A percentile compares a stretch with the other conserved stretches of the same genome.
phyloP scores from a whole-genome alignment of 805 yeast genomes.

The Peterozyma toletana region DNA sequence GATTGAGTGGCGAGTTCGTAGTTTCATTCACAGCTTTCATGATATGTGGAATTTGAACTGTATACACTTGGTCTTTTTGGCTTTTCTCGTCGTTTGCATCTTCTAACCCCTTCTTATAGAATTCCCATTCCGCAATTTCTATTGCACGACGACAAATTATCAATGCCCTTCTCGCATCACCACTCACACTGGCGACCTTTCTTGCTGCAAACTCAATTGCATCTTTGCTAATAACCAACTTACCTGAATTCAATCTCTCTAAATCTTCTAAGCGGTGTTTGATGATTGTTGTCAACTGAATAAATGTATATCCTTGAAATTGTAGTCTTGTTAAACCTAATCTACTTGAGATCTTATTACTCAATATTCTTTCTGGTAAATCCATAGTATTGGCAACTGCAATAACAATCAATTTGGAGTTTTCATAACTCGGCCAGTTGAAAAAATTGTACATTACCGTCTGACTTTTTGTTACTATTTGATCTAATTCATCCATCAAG shows the following conservation, averaged over 20 bases:
- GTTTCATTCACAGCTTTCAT: constrained; percentile 76
- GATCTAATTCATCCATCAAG: constrained; percentile 89
- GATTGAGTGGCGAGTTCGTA: constrained; percentile 63
- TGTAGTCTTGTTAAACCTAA: constrained; percentile 82
- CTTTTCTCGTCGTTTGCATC: constrained; percentile 18
- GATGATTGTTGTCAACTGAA: constrained; percentile 71
- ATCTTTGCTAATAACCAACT: constrained; percentile 47
- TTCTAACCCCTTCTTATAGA: constrained; percentile 24
- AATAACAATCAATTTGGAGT: constrained; percentile 76
- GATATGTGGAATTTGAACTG: constrained; percentile 68
- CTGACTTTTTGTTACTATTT: constrained; percentile 75
- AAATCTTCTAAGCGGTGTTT: constrained; percentile 55
- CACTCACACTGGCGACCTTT: constrained; percentile 92
- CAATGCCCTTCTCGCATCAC: constrained; percentile 93
- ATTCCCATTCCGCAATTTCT: constrained; percentile 73
- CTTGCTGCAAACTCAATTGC: constrained; percentile 90
- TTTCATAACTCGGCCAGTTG: constrained; percentile 89
- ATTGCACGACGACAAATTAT: constrained; percentile 85
- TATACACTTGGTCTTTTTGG: constrained; percentile 29
- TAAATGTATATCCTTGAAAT: constrained; percentile 82
- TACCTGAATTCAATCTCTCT: constrained; percentile 27
- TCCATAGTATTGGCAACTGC: constrained; percentile 99
- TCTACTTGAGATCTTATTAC: constrained; percentile 87
- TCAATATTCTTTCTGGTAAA: constrained; percentile 79
- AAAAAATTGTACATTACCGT: constrained; percentile 90